Evolutionary conservation across 768 basidiomycete genomes (phyloP).

Genomic region (Lyophyllum atratum): DNA sequence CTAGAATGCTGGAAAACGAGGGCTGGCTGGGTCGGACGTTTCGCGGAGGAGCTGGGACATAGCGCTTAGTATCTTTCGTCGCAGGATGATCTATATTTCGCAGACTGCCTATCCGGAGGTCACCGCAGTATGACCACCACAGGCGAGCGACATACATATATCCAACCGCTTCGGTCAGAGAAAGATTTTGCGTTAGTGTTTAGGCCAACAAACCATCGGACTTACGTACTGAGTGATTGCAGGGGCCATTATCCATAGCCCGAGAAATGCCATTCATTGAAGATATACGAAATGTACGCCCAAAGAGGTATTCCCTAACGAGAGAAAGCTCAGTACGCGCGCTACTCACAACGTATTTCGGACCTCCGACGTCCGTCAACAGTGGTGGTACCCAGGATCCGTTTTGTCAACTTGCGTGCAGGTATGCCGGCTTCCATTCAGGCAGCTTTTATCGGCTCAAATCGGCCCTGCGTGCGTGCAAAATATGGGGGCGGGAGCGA

Average conservation of each 20-base stretch:
- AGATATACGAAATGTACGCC: constrained; percentile 11
- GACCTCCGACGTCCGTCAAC: too few species aligned
- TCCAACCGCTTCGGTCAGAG: constrained; percentile 6
- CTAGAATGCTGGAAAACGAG: constrained; percentile 19
- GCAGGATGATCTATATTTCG: constrained; percentile 15
- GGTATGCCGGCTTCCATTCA: too few species aligned
- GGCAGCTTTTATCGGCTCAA: too few species aligned
- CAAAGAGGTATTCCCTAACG: constrained; percentile 11
- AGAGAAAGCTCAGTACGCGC: too few species aligned
- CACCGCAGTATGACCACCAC: constrained; percentile 20
- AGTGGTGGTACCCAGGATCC: too few species aligned
- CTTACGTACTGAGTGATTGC: constrained; percentile 20
- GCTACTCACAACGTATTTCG: too few species aligned
- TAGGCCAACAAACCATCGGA: too few species aligned
- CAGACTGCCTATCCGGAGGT: constrained; percentile 13
- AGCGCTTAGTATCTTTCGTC: constrained; percentile 8
- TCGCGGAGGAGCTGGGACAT: constrained; percentile 16
- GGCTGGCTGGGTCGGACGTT: constrained; percentile 13
- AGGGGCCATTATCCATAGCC: constrained; percentile 14
- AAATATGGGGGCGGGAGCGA: background rate
- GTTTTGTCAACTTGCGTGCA: too few species aligned
- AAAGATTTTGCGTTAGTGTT: too few species aligned
- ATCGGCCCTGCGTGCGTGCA: too few species aligned
- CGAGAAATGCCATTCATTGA: constrained; percentile 12
- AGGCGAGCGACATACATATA: constrained; percentile 15